phyloP scores from a whole-genome alignment of 306 rosid genomes.

The Fagus crenata region DNA sequence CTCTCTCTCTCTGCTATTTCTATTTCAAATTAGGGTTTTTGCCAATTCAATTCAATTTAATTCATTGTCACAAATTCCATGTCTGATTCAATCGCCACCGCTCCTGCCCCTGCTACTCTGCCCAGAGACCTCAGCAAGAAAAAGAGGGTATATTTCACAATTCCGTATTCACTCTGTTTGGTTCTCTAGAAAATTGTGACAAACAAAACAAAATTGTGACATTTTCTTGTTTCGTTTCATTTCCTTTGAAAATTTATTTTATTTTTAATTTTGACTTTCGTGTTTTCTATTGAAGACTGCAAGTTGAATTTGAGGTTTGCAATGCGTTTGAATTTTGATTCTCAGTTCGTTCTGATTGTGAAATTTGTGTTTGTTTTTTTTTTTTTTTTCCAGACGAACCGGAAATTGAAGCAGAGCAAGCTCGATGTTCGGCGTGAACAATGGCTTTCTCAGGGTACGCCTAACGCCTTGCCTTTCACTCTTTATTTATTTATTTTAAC shows the following conservation, averaged over 20 bases:
- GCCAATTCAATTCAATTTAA: not conserved
- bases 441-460: slow-evolving; percentile 63
- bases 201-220: not conserved
- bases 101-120: slow-evolving; percentile 25
- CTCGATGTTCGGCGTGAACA: slow-evolving; percentile 70
- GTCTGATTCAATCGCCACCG: slow-evolving; percentile 36
- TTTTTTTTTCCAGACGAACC: slow-evolving; percentile 38
- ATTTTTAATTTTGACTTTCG: not conserved
- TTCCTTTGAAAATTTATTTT: too few species aligned
- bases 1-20: not conserved
- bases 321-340: not conserved
- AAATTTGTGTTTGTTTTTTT: not conserved
- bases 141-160: slow-evolving; percentile 36
- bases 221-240: not conserved
- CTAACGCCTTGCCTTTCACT: not conserved
- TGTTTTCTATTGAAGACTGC: not conserved
- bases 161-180: not conserved
- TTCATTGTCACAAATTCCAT: slow-evolving; percentile 35
- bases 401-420: slow-evolving; percentile 67
- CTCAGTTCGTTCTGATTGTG: not conserved
- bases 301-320: not conserved
- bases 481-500: not conserved
- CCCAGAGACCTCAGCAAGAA: slow-evolving; percentile 46
- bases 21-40: slow-evolving; percentile 22
- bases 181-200: not conserved